These are phyloP conservation scores for Lactarius pseudohatsudake DNA, from an alignment of 768 basidiomycete species.

Conservation along the genomic window DNA sequence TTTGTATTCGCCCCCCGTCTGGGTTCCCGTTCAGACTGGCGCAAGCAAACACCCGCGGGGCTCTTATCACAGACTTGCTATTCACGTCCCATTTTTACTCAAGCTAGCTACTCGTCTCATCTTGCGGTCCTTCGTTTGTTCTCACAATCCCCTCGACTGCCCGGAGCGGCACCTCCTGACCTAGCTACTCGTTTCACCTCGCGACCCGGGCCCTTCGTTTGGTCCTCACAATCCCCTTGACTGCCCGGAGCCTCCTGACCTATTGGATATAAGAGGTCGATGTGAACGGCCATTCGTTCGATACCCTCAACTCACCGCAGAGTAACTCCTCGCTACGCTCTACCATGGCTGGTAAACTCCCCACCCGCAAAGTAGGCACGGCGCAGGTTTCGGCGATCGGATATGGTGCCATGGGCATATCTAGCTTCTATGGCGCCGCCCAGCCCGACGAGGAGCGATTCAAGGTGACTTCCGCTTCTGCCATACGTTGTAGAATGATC, in stretches of 20 bases:
- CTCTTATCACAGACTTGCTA: not conserved
- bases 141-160: not conserved
- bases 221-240: too few species aligned
- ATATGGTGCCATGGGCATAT: conserved; percentile 61
- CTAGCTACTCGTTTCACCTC: too few species aligned
- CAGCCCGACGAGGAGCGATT: conserved; percentile 58
- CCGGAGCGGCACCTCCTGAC: not conserved
- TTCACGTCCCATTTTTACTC: not conserved
- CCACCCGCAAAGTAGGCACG: conserved; percentile 47
- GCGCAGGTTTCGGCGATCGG: conserved; percentile 52
- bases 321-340: not conserved
- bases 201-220: not conserved
- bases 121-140: not conserved
- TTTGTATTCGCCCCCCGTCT: not conserved
- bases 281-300: not conserved
- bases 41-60: not conserved
- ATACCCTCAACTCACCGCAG: not conserved
- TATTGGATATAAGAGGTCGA: not conserved
- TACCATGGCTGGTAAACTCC: conserved; percentile 31
- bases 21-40: not conserved
- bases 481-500: not conserved
- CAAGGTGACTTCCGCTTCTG: conserved; percentile 35
- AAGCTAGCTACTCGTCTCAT: too few species aligned
- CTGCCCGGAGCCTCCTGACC: not conserved
- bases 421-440: conserved; percentile 46